Evolutionary conservation across 2,329 filamentous ascomycete species (phyloP).

Genomic region (Fusarium heterosporum): DNA sequence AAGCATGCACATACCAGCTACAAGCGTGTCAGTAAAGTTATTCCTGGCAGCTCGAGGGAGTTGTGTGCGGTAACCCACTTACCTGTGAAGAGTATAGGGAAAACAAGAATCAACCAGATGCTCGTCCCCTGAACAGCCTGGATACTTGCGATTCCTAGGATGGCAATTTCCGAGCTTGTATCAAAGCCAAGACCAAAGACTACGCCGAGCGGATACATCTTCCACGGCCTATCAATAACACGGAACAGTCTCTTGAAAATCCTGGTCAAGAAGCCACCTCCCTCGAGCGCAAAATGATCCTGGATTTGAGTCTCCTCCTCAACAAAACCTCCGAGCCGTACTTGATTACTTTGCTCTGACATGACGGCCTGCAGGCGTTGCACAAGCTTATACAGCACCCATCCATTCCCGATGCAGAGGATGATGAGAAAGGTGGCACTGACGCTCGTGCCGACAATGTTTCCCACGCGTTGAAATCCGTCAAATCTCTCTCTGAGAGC

Average conservation of each 20-base stretch:
- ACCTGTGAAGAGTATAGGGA: slow-evolving; percentile 90
- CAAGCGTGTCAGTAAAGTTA: background rate
- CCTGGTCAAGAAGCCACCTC: slow-evolving; percentile 78
- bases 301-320: slow-evolving; percentile 41
- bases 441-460: slow-evolving; percentile 89
- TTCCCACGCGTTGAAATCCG: slow-evolving; percentile 81
- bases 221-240: slow-evolving; percentile 83
- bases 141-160: slow-evolving; percentile 89
- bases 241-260: slow-evolving; percentile 82
- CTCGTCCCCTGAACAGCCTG: slow-evolving; percentile 87
- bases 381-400: slow-evolving; percentile 85
- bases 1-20: slow-evolving; percentile 92
- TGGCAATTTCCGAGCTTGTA: slow-evolving; percentile 91
- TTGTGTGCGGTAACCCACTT: slow-evolving; percentile 43
- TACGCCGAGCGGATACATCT: slow-evolving; percentile 93
- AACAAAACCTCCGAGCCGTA: slow-evolving; percentile 46
- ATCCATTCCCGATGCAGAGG: slow-evolving; percentile 84
- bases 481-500: slow-evolving; percentile 85
- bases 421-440: slow-evolving; percentile 86
- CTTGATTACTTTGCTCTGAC: slow-evolving; percentile 39
- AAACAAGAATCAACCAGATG: slow-evolving; percentile 94
- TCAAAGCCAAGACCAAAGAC: slow-evolving; percentile 95
- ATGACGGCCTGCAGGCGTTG: slow-evolving; percentile 74
- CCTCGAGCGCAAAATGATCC: slow-evolving; percentile 75
- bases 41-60: accelerated